Base-by-base conservation (phyloP, 1,284 basidiomycete genomes). In the Pascua sp. region DNA sequence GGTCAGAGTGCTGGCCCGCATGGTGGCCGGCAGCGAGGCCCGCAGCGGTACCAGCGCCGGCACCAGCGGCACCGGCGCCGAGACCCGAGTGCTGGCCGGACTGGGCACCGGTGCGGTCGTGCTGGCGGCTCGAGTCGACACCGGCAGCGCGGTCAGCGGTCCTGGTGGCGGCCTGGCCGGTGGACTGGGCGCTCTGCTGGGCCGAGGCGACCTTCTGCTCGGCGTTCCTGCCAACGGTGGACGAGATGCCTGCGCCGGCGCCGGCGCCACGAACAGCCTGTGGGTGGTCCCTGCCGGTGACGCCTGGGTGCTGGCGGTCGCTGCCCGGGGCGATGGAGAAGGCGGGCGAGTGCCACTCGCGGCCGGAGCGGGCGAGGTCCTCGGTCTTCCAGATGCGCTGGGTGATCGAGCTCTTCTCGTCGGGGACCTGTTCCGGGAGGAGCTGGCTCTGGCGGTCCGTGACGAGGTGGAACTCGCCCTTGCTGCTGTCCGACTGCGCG, bases 281-380 rank as follows among this genome's bases (percentile, higher is more conserved):
- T 16, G 53, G 53, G 47, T 54, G 53, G 41, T 36, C 11, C n/a
- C 13, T 2, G 17, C 53, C 53, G 8, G 38, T 42, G 40, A 37
- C 32, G 47, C 47, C 53, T 1, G 53, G 53, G 53, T 54, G 53
- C n/a, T 82, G 79, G 12, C 4, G 1, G 50, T 37, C 42, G 45
- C 45, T 11, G 45, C 18, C 32, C 11, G 15, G 18, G 41, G 32
- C 42, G 37, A 76, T 55, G 56, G 66, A 55, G 65, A 78, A 78
- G 41, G 71, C 74, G 42, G 73, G 70, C 39, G 67, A 70, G 49
- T 62, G 63, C 76, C 76, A 78, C 42, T 57, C 62, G 52, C 64
- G 56, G 51, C 70, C 70, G 4, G 60, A 61, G 41, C 57, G 42
- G 11, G 72, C 73, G 13, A 65, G 53, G 51, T 73, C 71, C 54